Percentiles rank a stretch among this genome's conserved stretches.
These are phyloP conservation scores for Saturnispora galanensis DNA, from an alignment of 805 yeast genomes.

Conservation along the genomic window DNA sequence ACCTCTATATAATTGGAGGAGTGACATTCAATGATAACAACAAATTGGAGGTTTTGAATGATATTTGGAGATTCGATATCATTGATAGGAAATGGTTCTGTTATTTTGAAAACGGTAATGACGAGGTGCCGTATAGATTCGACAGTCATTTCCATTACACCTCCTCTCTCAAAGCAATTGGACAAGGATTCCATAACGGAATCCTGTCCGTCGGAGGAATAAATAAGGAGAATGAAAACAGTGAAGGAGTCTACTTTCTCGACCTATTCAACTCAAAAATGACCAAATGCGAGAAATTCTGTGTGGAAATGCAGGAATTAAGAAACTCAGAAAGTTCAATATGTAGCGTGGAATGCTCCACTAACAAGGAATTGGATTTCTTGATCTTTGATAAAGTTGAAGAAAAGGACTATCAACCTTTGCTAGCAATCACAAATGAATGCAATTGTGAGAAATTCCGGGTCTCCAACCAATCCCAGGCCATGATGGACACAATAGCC, in stretches of 20 bases:
- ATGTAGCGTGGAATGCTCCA: neutral
- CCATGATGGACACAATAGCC: conserved; percentile 8
- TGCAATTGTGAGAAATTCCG: too few relatives aligned
- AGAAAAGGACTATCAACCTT: neutral
- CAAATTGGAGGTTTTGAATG: conserved; percentile 40
- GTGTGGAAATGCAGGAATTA: conserved; percentile 14
- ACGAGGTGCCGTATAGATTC: conserved; percentile 29
- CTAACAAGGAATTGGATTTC: neutral
- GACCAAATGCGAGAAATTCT: conserved; percentile 15
- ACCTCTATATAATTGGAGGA: conserved; percentile 60
- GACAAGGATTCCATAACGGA: conserved; percentile 35
- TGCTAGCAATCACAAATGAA: neutral
- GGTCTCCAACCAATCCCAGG: too few relatives aligned
- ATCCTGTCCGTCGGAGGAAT: conserved; percentile 45
- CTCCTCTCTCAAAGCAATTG: conserved; percentile 29
- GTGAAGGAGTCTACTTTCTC: neutral
- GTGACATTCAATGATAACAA: conserved; percentile 33
- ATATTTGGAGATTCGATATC: conserved; percentile 59
- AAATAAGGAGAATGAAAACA: neutral
- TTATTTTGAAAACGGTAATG: conserved; percentile 30
- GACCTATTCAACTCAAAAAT: conserved; percentile 1
- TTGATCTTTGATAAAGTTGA: neutral
- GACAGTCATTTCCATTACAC: conserved; percentile 42
- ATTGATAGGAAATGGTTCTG: conserved; percentile 44
- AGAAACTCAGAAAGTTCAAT: neutral